These are phyloP conservation scores for Malus hybrid DNA, from an alignment of 331 rosid species.

Conservation along the genomic window DNA sequence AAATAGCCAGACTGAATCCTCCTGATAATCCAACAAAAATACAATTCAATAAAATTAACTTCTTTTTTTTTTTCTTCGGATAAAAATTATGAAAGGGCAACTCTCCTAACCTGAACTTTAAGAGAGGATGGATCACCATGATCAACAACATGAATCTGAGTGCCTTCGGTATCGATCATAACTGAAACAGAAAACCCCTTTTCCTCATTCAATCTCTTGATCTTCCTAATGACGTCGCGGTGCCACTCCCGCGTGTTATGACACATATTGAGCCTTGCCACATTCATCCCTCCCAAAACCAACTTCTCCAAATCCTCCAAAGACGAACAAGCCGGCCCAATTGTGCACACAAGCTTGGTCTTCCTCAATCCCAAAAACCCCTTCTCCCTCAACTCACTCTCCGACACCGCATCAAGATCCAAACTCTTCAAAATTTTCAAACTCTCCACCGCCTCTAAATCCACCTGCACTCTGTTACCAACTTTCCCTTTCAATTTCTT, in stretches of 20 bases:
- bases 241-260: conserved; percentile 75
- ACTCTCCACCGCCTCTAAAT: conserved; percentile 24
- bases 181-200: conserved; percentile 54
- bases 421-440: conserved; percentile 17
- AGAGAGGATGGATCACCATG: conserved; percentile 68
- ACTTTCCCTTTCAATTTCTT: conserved; percentile 28
- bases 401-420: conserved; percentile 59
- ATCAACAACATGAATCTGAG: conserved; percentile 73
- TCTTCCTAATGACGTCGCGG: conserved; percentile 50
- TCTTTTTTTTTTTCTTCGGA: background rate
- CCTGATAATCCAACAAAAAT: conserved; percentile 32
- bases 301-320: conserved; percentile 59
- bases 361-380: conserved; percentile 69
- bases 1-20: conserved; percentile 60
- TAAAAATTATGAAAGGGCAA: background rate
- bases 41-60: conserved; percentile 2
- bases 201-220: conserved; percentile 56
- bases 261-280: conserved; percentile 78
- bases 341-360: conserved; percentile 69
- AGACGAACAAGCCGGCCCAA: conserved; percentile 65
- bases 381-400: conserved; percentile 49
- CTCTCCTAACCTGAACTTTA: conserved; percentile 50
- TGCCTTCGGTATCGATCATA: conserved; percentile 83
- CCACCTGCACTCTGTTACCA: conserved; percentile 26
- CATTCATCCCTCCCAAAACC: conserved; percentile 66